These are phyloP conservation scores for Cupressus sempervirens DNA, from an alignment of 75 land plant species.

Conservation along the genomic window DNA sequence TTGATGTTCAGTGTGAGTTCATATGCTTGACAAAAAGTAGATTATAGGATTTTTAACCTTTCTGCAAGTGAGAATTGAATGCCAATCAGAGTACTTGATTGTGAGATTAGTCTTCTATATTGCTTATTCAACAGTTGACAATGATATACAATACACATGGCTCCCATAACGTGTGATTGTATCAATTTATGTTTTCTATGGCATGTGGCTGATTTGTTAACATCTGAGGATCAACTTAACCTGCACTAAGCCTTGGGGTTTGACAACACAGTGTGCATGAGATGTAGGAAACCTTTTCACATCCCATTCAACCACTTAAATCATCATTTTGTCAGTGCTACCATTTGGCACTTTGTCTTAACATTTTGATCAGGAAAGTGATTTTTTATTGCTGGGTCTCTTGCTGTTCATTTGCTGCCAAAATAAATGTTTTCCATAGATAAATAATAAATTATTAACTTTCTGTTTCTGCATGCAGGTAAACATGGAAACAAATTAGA, in stretches of 20 bases:
- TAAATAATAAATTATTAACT: too few species aligned
- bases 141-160: neutral
- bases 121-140: neutral
- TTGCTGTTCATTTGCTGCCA: neutral
- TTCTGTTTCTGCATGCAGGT: constrained; percentile 23
- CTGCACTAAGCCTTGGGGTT: neutral
- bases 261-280: too few species aligned
- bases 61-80: neutral
- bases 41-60: neutral
- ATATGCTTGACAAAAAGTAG: neutral
- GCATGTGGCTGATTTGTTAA: neutral
- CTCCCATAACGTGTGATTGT: neutral
- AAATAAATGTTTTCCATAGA: neutral
- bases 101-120: neutral
- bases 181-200: neutral
- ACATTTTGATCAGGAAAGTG: neutral
- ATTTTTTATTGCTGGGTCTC: neutral
- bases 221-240: neutral
- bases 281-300: neutral
- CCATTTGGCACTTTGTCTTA: neutral
- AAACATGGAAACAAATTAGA: constrained; percentile 72
- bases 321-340: neutral
- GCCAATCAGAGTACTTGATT: neutral
- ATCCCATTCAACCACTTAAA: neutral
- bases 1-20: neutral